Evolutionary conservation across 495 filamentous ascomycete genomes (phyloP).

Genomic region (Hypoxylon trugodes): DNA sequence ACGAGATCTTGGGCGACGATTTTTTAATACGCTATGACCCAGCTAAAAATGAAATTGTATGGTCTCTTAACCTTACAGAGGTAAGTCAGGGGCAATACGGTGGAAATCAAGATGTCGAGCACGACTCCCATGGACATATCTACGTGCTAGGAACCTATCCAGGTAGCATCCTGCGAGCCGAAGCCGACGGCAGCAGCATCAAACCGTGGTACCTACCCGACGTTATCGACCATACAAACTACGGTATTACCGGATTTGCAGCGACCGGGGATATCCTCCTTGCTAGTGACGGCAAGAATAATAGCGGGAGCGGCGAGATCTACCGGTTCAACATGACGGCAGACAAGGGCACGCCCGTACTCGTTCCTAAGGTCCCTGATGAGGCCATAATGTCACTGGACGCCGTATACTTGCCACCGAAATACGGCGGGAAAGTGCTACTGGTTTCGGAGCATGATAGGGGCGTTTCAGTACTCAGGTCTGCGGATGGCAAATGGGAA

Average conservation of each 20-base stretch:
- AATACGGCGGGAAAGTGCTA: constrained; percentile 46
- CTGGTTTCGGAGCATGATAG: constrained; percentile 42
- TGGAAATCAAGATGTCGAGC: constrained; percentile 47
- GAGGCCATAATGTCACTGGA: constrained; percentile 35
- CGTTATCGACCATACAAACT: constrained; percentile 26
- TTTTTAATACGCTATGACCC: constrained; percentile 39
- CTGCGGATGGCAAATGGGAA: constrained; percentile 45
- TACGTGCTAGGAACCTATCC: constrained; percentile 49
- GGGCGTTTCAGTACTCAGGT: constrained; percentile 48
- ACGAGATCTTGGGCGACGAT: constrained; percentile 42
- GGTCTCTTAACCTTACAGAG: constrained; percentile 43
- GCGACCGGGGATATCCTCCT: constrained; percentile 43
- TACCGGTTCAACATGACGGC: constrained; percentile 45
- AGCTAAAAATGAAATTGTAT: constrained; percentile 23
- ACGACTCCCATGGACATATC: constrained; percentile 44
- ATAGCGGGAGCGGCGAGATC: constrained; percentile 40
- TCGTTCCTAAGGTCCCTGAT: constrained; percentile 30
- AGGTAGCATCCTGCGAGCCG: constrained; percentile 39
- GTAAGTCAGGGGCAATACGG: constrained; percentile 39
- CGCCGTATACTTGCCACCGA: constrained; percentile 48
- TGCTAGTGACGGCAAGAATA: constrained; percentile 33
- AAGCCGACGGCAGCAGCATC: constrained; percentile 37
- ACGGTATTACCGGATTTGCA: constrained; percentile 44
- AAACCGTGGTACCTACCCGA: constrained; percentile 42
- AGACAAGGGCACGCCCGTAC: constrained; percentile 27